A percentile compares a stretch with the other conserved stretches of the same genome.
phyloP scores from a whole-genome alignment of 2,329 filamentous ascomycete species.

The Clonostachys solani region DNA sequence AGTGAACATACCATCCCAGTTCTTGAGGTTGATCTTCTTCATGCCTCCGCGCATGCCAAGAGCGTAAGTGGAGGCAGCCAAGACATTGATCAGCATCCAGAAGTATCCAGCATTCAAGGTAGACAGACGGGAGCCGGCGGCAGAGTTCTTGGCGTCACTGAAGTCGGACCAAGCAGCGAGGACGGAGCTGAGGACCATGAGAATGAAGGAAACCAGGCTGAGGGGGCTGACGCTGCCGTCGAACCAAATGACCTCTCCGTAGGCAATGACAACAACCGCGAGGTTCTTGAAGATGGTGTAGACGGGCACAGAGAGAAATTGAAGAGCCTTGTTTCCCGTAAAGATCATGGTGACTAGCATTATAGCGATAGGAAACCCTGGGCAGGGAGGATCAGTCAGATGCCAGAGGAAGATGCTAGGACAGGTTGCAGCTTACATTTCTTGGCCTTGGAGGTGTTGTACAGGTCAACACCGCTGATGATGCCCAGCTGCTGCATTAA shows the following conservation, averaged over 20 bases:
- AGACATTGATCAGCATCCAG: constrained; percentile 97
- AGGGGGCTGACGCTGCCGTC: constrained; percentile 88
- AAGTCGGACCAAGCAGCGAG: constrained; percentile 98
- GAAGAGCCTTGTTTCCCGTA: constrained; percentile 90
- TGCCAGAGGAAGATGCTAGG: constrained; percentile 21
- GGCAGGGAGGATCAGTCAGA: not conserved
- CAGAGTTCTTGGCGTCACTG: constrained; percentile 70
- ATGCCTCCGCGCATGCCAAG: constrained; percentile 97
- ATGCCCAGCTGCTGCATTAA: constrained; percentile 59
- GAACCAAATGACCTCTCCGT: constrained; percentile 98
- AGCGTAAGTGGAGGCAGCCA: constrained; percentile 87
- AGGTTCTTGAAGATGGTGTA: constrained; percentile 99
- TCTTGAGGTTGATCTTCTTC: constrained; percentile 99
- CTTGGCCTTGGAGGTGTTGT: constrained; percentile 83
- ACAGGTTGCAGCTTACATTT: constrained; percentile 62
- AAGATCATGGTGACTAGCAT: constrained; percentile 99
- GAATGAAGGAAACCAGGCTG: constrained; percentile 85
- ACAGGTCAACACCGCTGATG: constrained; percentile 77
- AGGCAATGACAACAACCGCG: constrained; percentile 97
- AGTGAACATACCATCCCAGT: constrained; percentile 85
- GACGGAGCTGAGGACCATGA: constrained; percentile 94
- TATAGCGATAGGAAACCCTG: constrained; percentile 94
- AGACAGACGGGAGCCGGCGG: constrained; percentile 70
- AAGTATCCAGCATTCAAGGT: constrained; percentile 93
- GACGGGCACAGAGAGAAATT: constrained; percentile 94